Conservation (phyloP, 2,329 filamentous ascomycete species). For the Pseudohalonectria lignicola region DNA sequence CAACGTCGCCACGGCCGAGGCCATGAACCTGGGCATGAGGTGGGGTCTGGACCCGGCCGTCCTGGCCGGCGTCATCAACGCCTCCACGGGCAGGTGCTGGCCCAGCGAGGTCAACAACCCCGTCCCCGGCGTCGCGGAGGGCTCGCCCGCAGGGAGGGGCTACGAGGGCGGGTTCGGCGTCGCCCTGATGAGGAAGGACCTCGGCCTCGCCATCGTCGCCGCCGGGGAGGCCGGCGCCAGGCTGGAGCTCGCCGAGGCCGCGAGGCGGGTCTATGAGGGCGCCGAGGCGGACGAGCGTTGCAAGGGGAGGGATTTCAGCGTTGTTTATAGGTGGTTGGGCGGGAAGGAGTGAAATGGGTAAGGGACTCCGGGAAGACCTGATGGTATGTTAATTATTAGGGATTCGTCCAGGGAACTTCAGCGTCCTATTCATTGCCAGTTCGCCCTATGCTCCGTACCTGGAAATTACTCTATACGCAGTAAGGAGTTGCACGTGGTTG, state of each 20-base stretch:
- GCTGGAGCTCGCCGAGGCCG: conserved; percentile 52
- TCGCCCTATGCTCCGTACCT: too few species aligned
- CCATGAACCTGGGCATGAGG: conserved; percentile 53
- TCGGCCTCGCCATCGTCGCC: conserved; percentile 61
- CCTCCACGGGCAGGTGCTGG: conserved; percentile 92
- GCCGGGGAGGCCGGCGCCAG: conserved; percentile 55
- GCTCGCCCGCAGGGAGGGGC: conserved; percentile 55
- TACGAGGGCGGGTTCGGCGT: conserved; percentile 73
- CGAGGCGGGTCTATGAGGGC: conserved; percentile 55
- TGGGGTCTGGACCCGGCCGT: conserved; percentile 51
- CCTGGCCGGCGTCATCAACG: conserved; percentile 80
- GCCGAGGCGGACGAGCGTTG: conserved; percentile 51
- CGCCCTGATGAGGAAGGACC: conserved; percentile 70
- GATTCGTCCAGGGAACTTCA: too few species aligned
- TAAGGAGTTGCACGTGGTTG: too few species aligned
- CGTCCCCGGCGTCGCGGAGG: conserved; percentile 70
- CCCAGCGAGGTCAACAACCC: conserved; percentile 94
- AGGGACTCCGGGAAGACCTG: background rate
- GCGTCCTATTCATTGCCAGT: too few species aligned
- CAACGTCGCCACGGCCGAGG: conserved; percentile 65
- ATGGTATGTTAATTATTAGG: too few species aligned
- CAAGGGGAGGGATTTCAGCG: conserved; percentile 67
- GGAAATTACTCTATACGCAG: too few species aligned
- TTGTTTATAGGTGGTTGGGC: conserved; percentile 64
- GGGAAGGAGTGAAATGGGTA: conserved; percentile 29